Conservation (phyloP, 805 yeast species). For the Hanseniaspora vineae region DNA sequence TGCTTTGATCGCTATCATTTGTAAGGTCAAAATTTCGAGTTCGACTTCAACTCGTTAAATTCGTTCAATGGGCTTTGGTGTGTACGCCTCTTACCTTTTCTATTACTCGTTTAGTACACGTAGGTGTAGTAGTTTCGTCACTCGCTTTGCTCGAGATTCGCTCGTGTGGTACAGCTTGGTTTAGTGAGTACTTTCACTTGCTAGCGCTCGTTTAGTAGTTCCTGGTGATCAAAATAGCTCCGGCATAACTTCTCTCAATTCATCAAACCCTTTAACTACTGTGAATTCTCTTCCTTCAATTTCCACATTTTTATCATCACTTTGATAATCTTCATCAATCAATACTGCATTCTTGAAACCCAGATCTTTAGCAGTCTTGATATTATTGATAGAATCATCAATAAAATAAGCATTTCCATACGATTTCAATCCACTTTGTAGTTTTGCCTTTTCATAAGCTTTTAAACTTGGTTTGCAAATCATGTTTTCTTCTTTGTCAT, state of each 20-base stretch:
- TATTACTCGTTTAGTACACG: no score
- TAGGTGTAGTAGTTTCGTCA: no score
- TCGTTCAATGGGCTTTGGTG: no score
- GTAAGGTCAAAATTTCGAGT: no score
- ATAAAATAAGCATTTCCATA: constrained; percentile 52
- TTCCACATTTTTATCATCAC: background rate
- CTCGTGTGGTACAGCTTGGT: no score
- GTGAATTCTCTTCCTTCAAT: background rate
- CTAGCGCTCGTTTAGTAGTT: background rate
- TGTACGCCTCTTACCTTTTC: no score
- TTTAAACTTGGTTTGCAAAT: constrained; percentile 80
- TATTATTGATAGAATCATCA: constrained; percentile 78
- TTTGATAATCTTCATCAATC: constrained; percentile 47
- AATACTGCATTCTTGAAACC: constrained; percentile 69
- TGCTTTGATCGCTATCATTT: no score
- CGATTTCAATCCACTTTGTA: constrained; percentile 38
- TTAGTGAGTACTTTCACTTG: no score
- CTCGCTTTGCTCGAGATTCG: no score
- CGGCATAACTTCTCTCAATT: background rate
- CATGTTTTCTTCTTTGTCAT: constrained; percentile 45
- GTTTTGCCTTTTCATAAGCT: constrained; percentile 53
- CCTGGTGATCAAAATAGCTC: background rate
- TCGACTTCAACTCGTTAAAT: no score
- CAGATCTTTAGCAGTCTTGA: constrained; percentile 53
- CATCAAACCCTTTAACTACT: background rate